These are phyloP conservation scores for Quercus phellos DNA, from an alignment of 331 rosid genomes.

Conservation along the genomic window DNA sequence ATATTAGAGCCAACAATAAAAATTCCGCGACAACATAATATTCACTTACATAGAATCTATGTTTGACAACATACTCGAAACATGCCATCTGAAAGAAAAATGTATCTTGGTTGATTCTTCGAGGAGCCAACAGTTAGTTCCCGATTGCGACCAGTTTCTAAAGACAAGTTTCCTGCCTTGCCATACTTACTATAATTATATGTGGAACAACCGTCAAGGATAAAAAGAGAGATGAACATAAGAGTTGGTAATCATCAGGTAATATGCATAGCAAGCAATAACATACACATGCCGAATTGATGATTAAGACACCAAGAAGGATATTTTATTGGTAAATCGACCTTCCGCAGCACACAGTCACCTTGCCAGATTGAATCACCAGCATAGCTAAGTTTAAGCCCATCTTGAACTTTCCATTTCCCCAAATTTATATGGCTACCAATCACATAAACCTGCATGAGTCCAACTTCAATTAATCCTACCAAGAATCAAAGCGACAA, in stretches of 20 bases:
- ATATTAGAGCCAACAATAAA: constrained; percentile 7
- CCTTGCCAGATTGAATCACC: constrained; percentile 86
- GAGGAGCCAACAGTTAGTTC: constrained; percentile 53
- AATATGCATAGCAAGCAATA: neutral
- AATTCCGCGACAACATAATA: neutral
- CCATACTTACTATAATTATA: constrained; percentile 77
- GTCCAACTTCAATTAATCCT: constrained; percentile 14
- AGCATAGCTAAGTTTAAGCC: constrained; percentile 65
- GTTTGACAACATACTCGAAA: constrained; percentile 50
- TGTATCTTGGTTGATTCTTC: constrained; percentile 45
- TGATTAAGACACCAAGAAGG: constrained; percentile 39
- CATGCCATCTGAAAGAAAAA: constrained; percentile 83
- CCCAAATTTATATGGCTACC: constrained; percentile 78
- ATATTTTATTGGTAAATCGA: constrained; percentile 77
- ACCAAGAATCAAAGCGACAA: constrained; percentile 5
- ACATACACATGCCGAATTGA: neutral
- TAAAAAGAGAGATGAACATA: constrained; percentile 10
- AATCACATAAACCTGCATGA: constrained; percentile 60
- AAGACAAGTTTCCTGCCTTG: constrained; percentile 49
- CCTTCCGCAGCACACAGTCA: constrained; percentile 56
- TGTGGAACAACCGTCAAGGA: constrained; percentile 63
- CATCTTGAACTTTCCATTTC: constrained; percentile 65
- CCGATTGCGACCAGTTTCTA: constrained; percentile 73
- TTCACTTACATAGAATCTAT: neutral
- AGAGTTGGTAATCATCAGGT: neutral